A percentile compares a stretch with the other conserved stretches of the same genome.
phyloP scores from a whole-genome alignment of 805 yeast species.

The Candida broadrunensis region DNA sequence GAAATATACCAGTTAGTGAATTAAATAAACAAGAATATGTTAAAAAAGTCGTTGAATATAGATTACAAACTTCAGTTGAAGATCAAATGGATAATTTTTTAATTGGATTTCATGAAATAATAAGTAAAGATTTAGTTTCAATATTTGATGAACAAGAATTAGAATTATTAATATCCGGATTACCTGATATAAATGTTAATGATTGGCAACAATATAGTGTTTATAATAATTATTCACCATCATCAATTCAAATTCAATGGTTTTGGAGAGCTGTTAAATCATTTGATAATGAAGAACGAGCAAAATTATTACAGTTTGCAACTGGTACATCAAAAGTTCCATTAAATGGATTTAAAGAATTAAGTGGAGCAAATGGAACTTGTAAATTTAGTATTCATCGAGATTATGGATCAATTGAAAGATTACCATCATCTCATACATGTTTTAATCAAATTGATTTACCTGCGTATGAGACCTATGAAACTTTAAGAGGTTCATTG shows the following conservation, averaged over 20 bases:
- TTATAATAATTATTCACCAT: conserved; percentile 76
- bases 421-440: conserved; percentile 94
- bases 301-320: conserved; percentile 89
- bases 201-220: conserved; percentile 91
- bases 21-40: conserved; percentile 90
- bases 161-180: conserved; percentile 87
- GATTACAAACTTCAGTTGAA: conserved; percentile 75
- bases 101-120: conserved; percentile 85
- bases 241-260: conserved; percentile 88
- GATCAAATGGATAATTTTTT: conserved; percentile 86
- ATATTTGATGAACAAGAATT: conserved; percentile 95
- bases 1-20: conserved; percentile 83
- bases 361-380: conserved; percentile 83
- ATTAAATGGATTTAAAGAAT: conserved; percentile 84
- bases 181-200: conserved; percentile 93
- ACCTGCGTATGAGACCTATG: conserved; percentile 91
- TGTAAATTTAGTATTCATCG: conserved; percentile 86
- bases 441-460: conserved; percentile 94
- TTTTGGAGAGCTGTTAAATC: conserved; percentile 98
- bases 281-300: conserved; percentile 90
- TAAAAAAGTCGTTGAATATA: conserved; percentile 77
- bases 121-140: conserved; percentile 76
- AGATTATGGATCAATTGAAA: conserved; percentile 79
- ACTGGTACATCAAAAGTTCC: conserved; percentile 98
- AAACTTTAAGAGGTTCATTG: conserved; percentile 75